phyloP scores from a whole-genome alignment of 495 filamentous ascomycete species.

The Lentithecium fluviatile region DNA sequence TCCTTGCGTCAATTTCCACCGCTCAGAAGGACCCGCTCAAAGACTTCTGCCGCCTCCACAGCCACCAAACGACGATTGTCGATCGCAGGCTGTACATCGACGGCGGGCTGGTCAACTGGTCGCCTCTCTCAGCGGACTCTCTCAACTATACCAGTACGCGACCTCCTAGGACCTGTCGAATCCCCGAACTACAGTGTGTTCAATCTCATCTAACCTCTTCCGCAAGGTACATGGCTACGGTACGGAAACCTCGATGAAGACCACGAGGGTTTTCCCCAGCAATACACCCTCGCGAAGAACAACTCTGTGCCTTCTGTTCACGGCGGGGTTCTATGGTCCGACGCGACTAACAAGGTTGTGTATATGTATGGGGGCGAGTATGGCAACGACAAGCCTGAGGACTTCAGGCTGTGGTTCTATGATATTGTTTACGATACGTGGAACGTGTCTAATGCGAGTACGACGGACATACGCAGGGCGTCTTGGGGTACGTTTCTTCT shows the following conservation, averaged over 20 bases:
- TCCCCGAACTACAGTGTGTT: not conserved
- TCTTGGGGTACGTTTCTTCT: constrained; percentile 24
- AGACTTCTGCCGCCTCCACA: constrained; percentile 22
- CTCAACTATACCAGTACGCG: constrained; percentile 26
- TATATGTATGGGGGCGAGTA: constrained; percentile 55
- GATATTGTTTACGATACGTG: constrained; percentile 48
- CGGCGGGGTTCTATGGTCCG: constrained; percentile 53
- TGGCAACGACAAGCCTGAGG: constrained; percentile 38
- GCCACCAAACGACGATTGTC: constrained; percentile 26
- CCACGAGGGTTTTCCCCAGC: constrained; percentile 45
- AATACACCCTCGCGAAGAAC: constrained; percentile 50
- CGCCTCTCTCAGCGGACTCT: constrained; percentile 4
- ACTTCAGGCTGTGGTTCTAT: constrained; percentile 44
- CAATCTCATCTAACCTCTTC: not conserved
- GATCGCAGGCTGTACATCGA: constrained; percentile 25
- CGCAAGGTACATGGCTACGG: constrained; percentile 5
- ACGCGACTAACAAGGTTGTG: constrained; percentile 52
- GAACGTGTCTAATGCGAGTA: constrained; percentile 32
- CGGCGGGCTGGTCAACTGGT: constrained; percentile 23
- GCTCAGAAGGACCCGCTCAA: constrained; percentile 22
- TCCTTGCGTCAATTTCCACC: constrained; percentile 2
- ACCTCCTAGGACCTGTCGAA: too few relatives aligned
- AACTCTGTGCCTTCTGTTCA: constrained; percentile 44
- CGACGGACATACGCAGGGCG: constrained; percentile 29
- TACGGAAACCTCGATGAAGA: constrained; percentile 2